These are phyloP conservation scores for Hapsidospora chrysogenum DNA, from an alignment of 495 filamentous ascomycete genomes.

Conservation along the genomic window DNA sequence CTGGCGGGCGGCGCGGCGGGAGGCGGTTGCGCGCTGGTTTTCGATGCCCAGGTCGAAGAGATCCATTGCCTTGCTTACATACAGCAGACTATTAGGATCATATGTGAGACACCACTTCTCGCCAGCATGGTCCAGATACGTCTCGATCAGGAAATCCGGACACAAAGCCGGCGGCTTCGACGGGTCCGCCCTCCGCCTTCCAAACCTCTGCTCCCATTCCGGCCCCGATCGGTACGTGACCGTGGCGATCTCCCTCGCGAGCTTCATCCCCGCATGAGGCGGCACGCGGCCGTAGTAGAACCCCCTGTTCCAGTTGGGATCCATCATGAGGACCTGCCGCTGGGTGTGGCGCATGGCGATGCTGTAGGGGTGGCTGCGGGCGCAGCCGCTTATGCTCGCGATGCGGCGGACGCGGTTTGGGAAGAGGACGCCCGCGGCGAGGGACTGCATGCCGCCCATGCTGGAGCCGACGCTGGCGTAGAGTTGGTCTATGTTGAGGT, in stretches of 20 bases:
- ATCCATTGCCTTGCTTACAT: slow-evolving; percentile 98
- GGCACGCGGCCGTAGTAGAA: slow-evolving; percentile 87
- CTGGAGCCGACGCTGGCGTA: slow-evolving; percentile 89
- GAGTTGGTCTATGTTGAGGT: slow-evolving; percentile 58
- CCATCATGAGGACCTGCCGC: slow-evolving; percentile 96
- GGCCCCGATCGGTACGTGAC: slow-evolving; percentile 94
- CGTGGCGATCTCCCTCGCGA: slow-evolving; percentile 92
- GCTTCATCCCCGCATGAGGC: slow-evolving; percentile 92
- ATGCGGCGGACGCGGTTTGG: slow-evolving; percentile 65
- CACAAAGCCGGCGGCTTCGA: slow-evolving; percentile 79
- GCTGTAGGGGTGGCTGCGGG: slow-evolving; percentile 90
- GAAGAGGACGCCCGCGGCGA: slow-evolving; percentile 80
- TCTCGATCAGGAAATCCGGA: slow-evolving; percentile 95
- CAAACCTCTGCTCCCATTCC: slow-evolving; percentile 96
- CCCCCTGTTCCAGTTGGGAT: slow-evolving; percentile 92
- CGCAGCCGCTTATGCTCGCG: slow-evolving; percentile 85
- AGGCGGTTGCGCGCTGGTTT: slow-evolving; percentile 32
- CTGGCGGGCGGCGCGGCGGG: slow-evolving; percentile 20
- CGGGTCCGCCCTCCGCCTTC: slow-evolving; percentile 70
- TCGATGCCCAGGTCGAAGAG: slow-evolving; percentile 77
- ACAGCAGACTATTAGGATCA: slow-evolving; percentile 89
- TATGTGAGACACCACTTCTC: slow-evolving; percentile 99
- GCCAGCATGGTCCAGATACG: slow-evolving; percentile 93
- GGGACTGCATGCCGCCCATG: slow-evolving; percentile 97
- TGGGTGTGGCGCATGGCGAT: slow-evolving; percentile 99